Conservation (phyloP, 2,329 filamentous ascomycete species). For the Didymella pinodella region DNA sequence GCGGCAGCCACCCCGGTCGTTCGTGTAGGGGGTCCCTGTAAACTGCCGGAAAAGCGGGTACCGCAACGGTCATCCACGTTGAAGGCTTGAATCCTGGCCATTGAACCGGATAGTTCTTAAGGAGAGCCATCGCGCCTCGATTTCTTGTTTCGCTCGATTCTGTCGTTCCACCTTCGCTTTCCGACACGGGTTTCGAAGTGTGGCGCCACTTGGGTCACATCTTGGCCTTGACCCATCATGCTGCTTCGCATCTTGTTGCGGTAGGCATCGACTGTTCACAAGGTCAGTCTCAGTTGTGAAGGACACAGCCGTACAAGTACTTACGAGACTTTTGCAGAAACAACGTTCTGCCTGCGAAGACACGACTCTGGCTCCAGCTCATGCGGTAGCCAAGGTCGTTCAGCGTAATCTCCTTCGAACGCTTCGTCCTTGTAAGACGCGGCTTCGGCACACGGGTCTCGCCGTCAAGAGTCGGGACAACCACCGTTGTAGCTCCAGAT, state of each 20-base stretch:
- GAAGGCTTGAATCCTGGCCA: constrained; percentile 37
- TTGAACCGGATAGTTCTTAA: constrained; percentile 41
- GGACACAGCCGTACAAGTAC: constrained; percentile 53
- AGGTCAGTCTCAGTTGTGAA: constrained; percentile 33
- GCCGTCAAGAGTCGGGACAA: constrained; percentile 67
- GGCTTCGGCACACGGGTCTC: constrained; percentile 79
- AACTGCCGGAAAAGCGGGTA: constrained; percentile 44
- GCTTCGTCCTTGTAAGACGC: constrained; percentile 71
- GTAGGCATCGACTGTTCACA: constrained; percentile 81
- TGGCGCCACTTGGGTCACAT: constrained; percentile 74
- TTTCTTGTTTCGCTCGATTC: constrained; percentile 55
- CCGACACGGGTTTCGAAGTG: constrained; percentile 90
- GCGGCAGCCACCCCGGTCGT: constrained; percentile 41
- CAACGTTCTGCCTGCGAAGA: constrained; percentile 84
- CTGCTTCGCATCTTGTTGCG: constrained; percentile 87
- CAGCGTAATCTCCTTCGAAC: constrained; percentile 84
- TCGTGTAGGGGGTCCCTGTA: constrained; percentile 45
- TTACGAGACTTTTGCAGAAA: constrained; percentile 91
- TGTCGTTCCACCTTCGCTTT: constrained; percentile 69
- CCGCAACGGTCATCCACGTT: constrained; percentile 37
- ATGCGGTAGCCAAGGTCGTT: constrained; percentile 95
- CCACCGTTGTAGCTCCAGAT: constrained; percentile 57
- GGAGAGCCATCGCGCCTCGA: constrained; percentile 49
- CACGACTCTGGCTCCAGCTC: constrained; percentile 94
- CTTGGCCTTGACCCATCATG: constrained; percentile 80